phyloP scores from a whole-genome alignment of 805 yeast genomes.

The Metschnikowia dekortorum region DNA sequence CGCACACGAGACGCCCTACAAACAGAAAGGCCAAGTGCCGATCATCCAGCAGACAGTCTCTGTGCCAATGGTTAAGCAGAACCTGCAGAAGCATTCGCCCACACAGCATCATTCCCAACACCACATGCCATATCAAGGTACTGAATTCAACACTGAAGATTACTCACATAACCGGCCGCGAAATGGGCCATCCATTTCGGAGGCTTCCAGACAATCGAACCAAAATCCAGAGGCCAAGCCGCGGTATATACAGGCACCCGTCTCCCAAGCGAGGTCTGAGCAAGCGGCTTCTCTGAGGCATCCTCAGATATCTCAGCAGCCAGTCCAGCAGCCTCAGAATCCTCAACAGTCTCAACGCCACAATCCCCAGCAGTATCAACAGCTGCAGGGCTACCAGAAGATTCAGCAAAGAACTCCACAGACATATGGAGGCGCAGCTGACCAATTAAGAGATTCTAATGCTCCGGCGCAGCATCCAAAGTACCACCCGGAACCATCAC shows the following conservation, averaged over 20 bases:
- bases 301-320: neutral
- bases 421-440: neutral
- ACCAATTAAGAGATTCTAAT: neutral
- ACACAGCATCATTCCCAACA: slow-evolving; percentile 10
- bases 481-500: neutral
- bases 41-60: slow-evolving; percentile 7
- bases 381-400: neutral
- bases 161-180: neutral
- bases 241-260: slow-evolving; percentile 30
- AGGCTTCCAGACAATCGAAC: slow-evolving; percentile 5
- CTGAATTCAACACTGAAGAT: slow-evolving; percentile 6
- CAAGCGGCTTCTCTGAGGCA: neutral
- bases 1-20: slow-evolving; percentile 3
- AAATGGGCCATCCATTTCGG: slow-evolving; percentile 1
- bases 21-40: neutral
- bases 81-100: slow-evolving; percentile 12
- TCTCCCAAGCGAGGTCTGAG: slow-evolving; percentile 6
- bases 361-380: neutral
- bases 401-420: neutral
- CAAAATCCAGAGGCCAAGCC: slow-evolving; percentile 19
- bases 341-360: neutral
- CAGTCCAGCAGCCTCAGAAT: neutral
- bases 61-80: slow-evolving; percentile 14
- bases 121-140: slow-evolving; percentile 14
- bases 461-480: neutral